Base-by-base conservation (phyloP, 2,329 filamentous ascomycete species). In the Colletotrichum theobromicola region DNA sequence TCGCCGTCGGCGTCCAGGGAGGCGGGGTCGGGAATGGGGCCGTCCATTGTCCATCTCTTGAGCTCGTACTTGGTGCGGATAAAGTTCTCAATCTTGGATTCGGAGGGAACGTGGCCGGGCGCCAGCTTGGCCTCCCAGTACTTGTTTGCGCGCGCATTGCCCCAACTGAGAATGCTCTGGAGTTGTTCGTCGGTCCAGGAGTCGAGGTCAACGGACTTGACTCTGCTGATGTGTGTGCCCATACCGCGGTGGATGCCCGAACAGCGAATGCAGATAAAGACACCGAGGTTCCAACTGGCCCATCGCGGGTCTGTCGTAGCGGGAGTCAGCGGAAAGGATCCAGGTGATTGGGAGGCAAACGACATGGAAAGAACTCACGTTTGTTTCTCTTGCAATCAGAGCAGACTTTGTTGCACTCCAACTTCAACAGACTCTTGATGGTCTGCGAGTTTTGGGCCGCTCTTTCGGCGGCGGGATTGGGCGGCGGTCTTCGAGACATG, bases 41-140 rank as follows among this genome's bases (percentile, higher is more conserved):
- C 97, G 75, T 99, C 97, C 96, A 98, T 98, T n/a, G 95, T 94
- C 97, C 97, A 99, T 86, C 97, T 91, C 90, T 98, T 98, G 68
- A 97, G 94, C 84, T 99, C 97, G 85, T 99, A 99, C 85, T 99
- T 99, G 71, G 97, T 99, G 78, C 97, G 93, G 80, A 99, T 98
- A 82, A 99, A 99, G 88, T 98, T 99, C 90, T 99, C 97, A 79
- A 99, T 98, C 90, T 99, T 99, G 78, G 94, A 91, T 87, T 99
- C 97, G 26, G 96, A 98, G 2, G 97, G 97, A 61, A 96, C 92
- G 85, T 99, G 97, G 74, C 96, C 96, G 16, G 93, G 87, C 4
- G 96, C 95, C 81, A 99, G 87, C 87, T 98, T 99, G 76, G 94
- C 92, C 85, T 99, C 97, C 96, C 96, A 99, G 84, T 98, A 98